Evolutionary conservation across 75 land plant genomes (phyloP).

Genomic region (Picea glauca): DNA sequence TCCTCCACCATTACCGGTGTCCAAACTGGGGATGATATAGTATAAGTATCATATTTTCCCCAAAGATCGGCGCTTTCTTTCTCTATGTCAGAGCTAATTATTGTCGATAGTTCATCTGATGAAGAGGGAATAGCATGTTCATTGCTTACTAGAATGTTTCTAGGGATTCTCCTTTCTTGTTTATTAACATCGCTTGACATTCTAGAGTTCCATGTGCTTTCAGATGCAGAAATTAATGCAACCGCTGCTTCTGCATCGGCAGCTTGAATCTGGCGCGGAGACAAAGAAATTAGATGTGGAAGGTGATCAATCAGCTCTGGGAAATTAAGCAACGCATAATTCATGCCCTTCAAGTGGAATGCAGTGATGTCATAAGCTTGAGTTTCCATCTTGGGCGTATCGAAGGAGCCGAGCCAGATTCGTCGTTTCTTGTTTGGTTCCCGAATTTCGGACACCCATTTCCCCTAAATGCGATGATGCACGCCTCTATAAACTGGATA

Average conservation of each 20-base stretch:
- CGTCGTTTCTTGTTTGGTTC: conserved; percentile 36
- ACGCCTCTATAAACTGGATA: conserved; percentile 36
- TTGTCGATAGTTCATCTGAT: too few species aligned
- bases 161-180: too few species aligned
- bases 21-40: too few species aligned
- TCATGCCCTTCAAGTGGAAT: conserved; percentile 39
- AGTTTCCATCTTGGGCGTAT: conserved; percentile 43
- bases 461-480: conserved; percentile 25
- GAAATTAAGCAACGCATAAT: conserved; percentile 48
- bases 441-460: conserved; percentile 55
- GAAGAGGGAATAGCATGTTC: too few species aligned
- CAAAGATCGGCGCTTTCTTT: too few species aligned
- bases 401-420: conserved; percentile 50
- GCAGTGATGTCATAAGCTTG: conserved; percentile 45
- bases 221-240: background rate
- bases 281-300: conserved; percentile 20
- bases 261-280: conserved; percentile 17
- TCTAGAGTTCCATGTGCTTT: background rate
- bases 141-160: too few species aligned
- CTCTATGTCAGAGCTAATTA: too few species aligned
- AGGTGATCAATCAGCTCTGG: conserved; percentile 42
- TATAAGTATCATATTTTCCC: too few species aligned
- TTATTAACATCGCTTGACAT: background rate
- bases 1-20: too few species aligned
- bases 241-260: conserved; percentile 40